phyloP scores from a whole-genome alignment of 805 yeast species.

The Priceomyces medius region DNA sequence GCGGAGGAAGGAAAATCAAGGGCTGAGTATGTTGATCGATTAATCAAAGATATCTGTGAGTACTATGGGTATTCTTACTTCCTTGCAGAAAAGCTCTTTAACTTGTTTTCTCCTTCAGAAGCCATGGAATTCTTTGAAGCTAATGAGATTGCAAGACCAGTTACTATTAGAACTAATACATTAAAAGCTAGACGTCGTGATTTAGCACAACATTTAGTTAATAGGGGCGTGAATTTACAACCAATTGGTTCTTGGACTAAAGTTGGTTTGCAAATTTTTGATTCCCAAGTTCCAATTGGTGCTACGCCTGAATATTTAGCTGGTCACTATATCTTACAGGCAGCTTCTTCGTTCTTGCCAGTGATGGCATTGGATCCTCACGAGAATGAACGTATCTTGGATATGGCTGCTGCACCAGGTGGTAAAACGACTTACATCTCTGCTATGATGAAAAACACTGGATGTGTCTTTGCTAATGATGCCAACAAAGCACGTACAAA shows the following conservation, averaged over 20 bases:
- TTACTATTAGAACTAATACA: conserved; percentile 97
- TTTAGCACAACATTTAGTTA: conserved; percentile 89
- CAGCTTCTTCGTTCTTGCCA: conserved; percentile 96
- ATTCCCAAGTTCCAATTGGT: conserved; percentile 99
- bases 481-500: conserved; percentile 95
- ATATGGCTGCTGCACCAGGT: conserved; percentile 99
- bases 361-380: conserved; percentile 98
- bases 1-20: conserved; percentile 88
- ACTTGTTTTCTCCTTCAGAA: conserved; percentile 89
- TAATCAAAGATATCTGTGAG: conserved; percentile 81
- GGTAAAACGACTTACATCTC: conserved; percentile 95
- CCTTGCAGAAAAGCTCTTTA: conserved; percentile 90
- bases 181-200: conserved; percentile 93
- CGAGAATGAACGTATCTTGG: conserved; percentile 90
- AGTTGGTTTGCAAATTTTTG: conserved; percentile 95
- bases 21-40: conserved; percentile 73
- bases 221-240: conserved; percentile 95
- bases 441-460: conserved; percentile 97
- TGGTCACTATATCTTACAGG: conserved; percentile 96
- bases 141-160: conserved; percentile 93
- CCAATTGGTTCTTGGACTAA: conserved; percentile 98
- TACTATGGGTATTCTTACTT: conserved; percentile 92
- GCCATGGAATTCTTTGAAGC: conserved; percentile 99
- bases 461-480: conserved; percentile 96
- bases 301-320: conserved; percentile 99